Evolutionary conservation across 768 basidiomycete genomes (phyloP), one percentile per base, ranked within the genome.

Genomic region (Phylloporus sp.): DNA sequence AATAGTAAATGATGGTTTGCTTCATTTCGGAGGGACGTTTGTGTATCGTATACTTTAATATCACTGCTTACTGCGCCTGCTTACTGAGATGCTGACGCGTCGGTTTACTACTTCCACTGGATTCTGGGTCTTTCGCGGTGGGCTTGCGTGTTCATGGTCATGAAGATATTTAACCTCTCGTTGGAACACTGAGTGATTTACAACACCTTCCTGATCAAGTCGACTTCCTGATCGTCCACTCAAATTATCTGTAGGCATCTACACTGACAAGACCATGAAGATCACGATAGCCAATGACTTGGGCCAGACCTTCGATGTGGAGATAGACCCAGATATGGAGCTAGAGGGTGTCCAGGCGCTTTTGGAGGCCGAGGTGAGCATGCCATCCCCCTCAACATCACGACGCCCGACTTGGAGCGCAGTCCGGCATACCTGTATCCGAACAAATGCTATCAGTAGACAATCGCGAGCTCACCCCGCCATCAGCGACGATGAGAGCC

Each of bases 311-410:
- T 87, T 78, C 55, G 59, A 68, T 32, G 70, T 95, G 41, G 94
- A 97, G 61, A 90, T 96, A 55, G 90, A 93, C 69, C 78, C 89
- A 2, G 77, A 76, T 43, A 93, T 97, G 88, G 83, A 90, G 65
- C 78, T 98, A 23, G 88, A 90, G 72, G 87, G 94, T 64, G 83
- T 97, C 29, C 86, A 86, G 78, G 95, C 90, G 11, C 73, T 97
- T 44, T 75, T 96, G n/a, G 92, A 96, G 68, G 94, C 86, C 0
- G 94, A 97, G 80, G 95, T 92, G 63, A 64, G 83, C 63, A 26
- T 17, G 15, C 20, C 20, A 9, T n/a, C 29, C 24, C 31, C 36
- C 27, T 48, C 44, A 35, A 36, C 38, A n/a, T n/a, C n/a, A n/a
- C 22, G 23, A 38, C 41, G n/a, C 18, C 18, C 17, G 38, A 23